A percentile compares a stretch with the other conserved stretches of the same genome.
Conservation (phyloP, 2,329 filamentous ascomycete genomes). For the Aspergillus sp. region DNA sequence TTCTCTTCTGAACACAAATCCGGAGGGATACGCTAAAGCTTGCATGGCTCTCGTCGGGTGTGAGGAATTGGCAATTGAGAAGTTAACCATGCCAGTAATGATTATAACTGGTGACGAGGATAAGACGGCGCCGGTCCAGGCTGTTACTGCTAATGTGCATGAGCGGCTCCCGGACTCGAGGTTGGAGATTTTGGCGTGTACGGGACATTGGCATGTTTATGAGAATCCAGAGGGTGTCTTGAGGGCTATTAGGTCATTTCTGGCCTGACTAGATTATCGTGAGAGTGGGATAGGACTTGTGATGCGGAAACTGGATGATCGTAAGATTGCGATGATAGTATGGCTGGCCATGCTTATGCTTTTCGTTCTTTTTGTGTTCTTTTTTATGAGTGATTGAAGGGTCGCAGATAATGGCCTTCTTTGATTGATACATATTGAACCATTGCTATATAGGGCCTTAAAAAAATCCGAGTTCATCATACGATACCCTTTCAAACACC, state of each 20-base stretch:
- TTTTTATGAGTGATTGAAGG: no score
- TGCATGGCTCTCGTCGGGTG: slow-evolving; percentile 43
- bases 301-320: no score
- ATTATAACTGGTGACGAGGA: slow-evolving; percentile 45
- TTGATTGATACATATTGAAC: no score
- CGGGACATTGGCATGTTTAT: slow-evolving; percentile 48
- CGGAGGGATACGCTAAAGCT: slow-evolving; percentile 51
- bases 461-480: no score
- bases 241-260: background rate
- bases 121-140: slow-evolving; percentile 22
- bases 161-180: background rate
- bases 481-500: no score
- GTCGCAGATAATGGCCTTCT: no score
- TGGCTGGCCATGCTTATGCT: no score
- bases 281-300: no score
- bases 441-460: no score
- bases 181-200: slow-evolving; percentile 29
- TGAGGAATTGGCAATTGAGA: slow-evolving; percentile 4
- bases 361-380: no score
- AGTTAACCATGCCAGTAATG: slow-evolving; percentile 26
- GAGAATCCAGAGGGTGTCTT: slow-evolving; percentile 39
- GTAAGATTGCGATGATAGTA: no score
- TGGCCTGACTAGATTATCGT: slow-evolving; percentile 1
- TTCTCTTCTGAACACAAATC: slow-evolving; percentile 43
- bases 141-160: background rate